phyloP scores from a whole-genome alignment of 2,329 filamentous ascomycete genomes.

The Curvularia spicifera region DNA sequence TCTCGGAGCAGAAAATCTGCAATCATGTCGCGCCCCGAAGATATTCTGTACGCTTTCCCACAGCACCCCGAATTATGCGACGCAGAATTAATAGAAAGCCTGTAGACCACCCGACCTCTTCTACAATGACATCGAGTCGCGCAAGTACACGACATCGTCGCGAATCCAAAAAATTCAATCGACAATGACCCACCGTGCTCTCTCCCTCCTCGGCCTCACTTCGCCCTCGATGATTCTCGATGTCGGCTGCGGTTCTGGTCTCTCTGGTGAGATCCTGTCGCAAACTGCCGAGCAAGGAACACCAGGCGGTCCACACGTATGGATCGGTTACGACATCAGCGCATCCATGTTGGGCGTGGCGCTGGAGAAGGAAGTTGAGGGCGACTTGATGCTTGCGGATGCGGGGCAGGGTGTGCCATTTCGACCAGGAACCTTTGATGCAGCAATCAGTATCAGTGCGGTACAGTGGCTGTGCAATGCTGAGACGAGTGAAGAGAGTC shows the following conservation, averaged over 20 bases:
- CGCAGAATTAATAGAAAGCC: conserved; percentile 15
- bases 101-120: conserved; percentile 89
- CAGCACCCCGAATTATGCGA: conserved; percentile 17
- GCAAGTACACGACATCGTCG: conserved; percentile 96
- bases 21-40: conserved; percentile 95
- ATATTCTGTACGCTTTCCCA: conserved; percentile 73
- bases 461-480: conserved; percentile 99
- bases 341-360: conserved; percentile 97
- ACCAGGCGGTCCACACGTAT: conserved; percentile 81
- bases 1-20: conserved; percentile 22
- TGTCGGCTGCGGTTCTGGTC: conserved; percentile 92
- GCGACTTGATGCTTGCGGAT: conserved; percentile 91
- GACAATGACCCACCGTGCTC: conserved; percentile 89
- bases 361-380: conserved; percentile 87
- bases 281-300: conserved; percentile 67
- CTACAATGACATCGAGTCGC: conserved; percentile 94
- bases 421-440: conserved; percentile 89
- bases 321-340: conserved; percentile 97
- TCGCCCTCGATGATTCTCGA: conserved; percentile 89
- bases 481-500: conserved; percentile 82
- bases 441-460: conserved; percentile 90
- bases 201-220: conserved; percentile 84
- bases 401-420: conserved; percentile 97
- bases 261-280: conserved; percentile 92
- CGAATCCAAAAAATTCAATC: conserved; percentile 96